These are phyloP conservation scores for Hemisphaericaspora lyxosophila DNA, from an alignment of 1,139 yeast genomes.

Conservation along the genomic window DNA sequence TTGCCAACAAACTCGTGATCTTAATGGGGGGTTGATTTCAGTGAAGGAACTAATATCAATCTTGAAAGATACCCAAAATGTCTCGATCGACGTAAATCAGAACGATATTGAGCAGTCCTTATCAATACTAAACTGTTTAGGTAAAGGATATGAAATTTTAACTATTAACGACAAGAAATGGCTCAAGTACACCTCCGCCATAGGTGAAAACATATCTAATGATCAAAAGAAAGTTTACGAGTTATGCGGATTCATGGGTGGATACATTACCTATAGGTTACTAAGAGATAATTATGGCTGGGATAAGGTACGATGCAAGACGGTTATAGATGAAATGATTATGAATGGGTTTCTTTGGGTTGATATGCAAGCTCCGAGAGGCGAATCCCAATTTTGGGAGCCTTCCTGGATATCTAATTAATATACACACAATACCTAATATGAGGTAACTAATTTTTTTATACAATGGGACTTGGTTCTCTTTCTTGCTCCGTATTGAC, in stretches of 20 bases:
- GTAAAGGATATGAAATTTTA: conserved; percentile 39
- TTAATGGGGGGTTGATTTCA: conserved; percentile 79
- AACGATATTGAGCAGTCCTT: conserved; percentile 23
- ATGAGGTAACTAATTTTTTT: too few relatives aligned
- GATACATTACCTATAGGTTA: conserved; percentile 61
- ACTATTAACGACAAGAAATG: conserved; percentile 36
- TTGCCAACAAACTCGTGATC: conserved; percentile 65
- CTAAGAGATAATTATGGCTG: conserved; percentile 72
- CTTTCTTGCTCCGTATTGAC: too few relatives aligned
- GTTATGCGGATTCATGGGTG: conserved; percentile 67
- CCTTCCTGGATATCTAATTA: conserved; percentile 41
- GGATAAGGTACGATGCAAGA: conserved; percentile 60
- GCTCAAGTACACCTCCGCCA: conserved; percentile 39
- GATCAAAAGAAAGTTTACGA: conserved; percentile 75
- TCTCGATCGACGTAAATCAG: conserved; percentile 19
- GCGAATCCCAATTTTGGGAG: conserved; percentile 65
- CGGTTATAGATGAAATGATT: conserved; percentile 76
- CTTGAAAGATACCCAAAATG: conserved; percentile 19
- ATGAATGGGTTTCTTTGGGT: conserved; percentile 82
- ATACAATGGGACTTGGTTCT: neutral
- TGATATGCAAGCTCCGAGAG: conserved; percentile 53
- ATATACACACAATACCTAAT: conserved; percentile 1
- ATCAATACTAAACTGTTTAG: conserved; percentile 24
- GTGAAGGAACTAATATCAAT: conserved; percentile 54
- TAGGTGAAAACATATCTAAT: conserved; percentile 29